These are phyloP conservation scores for Trichoderma erinaceum DNA, from an alignment of 495 filamentous ascomycete species.

Conservation along the genomic window DNA sequence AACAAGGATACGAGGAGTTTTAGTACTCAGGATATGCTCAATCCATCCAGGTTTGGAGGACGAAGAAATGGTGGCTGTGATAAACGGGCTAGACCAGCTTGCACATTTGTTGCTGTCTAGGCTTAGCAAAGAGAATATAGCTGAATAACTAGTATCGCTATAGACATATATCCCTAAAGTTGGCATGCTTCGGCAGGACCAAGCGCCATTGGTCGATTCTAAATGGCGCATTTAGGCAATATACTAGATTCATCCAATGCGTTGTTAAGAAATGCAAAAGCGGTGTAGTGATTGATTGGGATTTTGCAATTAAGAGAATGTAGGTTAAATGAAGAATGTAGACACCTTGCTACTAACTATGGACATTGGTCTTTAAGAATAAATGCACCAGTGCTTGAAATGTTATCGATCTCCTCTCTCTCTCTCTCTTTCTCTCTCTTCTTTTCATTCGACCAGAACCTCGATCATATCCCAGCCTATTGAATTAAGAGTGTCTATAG, in stretches of 20 bases:
- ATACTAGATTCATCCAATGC: not conserved
- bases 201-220: not conserved
- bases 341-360: not conserved
- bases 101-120: not conserved
- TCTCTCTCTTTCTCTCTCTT: too few species aligned
- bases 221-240: not conserved
- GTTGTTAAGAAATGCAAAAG: not conserved
- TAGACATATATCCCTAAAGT: too few species aligned
- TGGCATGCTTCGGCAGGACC: not conserved
- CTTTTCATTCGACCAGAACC: not conserved
- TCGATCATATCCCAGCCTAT: not conserved
- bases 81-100: not conserved
- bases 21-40: constrained; percentile 22
- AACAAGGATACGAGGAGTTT: constrained; percentile 14
- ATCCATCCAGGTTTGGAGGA: constrained; percentile 20
- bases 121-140: not conserved
- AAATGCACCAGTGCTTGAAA: not conserved
- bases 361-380: not conserved
- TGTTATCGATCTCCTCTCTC: not conserved
- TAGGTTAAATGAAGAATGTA: not conserved
- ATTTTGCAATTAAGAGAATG: not conserved
- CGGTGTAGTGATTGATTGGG: not conserved
- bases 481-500: not conserved
- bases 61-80: not conserved
- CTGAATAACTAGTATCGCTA: too few species aligned